Percentiles rank a stretch among this genome's conserved stretches.
Conservation (phyloP, 495 filamentous ascomycete species). For the Penicillium nucicola region DNA sequence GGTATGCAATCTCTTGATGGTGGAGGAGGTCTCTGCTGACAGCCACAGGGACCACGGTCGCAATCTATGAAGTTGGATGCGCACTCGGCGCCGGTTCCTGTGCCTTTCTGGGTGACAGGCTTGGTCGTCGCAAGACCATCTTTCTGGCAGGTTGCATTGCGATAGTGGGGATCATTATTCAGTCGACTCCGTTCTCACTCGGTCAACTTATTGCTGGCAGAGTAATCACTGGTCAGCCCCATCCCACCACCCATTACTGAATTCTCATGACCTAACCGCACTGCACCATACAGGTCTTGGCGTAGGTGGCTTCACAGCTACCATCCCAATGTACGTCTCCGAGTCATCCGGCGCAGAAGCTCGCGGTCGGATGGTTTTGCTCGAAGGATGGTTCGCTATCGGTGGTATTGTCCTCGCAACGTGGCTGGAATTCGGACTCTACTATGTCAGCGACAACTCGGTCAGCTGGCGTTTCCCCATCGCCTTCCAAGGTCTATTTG, state of each 20-base stretch:
- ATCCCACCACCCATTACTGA: neutral
- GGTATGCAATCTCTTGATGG: conserved; percentile 4
- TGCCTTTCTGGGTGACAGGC: conserved; percentile 39
- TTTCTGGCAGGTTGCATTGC: conserved; percentile 23
- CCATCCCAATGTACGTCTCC: conserved; percentile 57
- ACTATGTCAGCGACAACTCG: conserved; percentile 49
- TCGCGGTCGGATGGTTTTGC: conserved; percentile 64
- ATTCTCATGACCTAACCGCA: conserved; percentile 3
- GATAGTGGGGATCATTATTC: conserved; percentile 15
- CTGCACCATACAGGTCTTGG: conserved; percentile 52
- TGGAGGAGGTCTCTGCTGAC: neutral
- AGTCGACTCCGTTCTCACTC: conserved; percentile 18
- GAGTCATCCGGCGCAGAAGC: conserved; percentile 62
- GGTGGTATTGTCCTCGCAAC: conserved; percentile 54
- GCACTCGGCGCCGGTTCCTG: conserved; percentile 42
- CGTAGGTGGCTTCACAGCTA: conserved; percentile 54
- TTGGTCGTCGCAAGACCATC: conserved; percentile 39
- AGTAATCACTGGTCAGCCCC: conserved; percentile 14
- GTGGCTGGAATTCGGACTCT: conserved; percentile 64
- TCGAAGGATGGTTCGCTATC: conserved; percentile 61
- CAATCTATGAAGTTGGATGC: conserved; percentile 42
- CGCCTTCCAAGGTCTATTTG: conserved; percentile 59
- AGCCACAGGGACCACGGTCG: conserved; percentile 31
- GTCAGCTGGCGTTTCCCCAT: conserved; percentile 66
- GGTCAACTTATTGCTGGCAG: conserved; percentile 24